Evolutionary conservation across 225 moss, liverwort and hornwort genomes (phyloP), one percentile per base, ranked within the genome.

Genomic region (Pseudoscleropodium purum): DNA sequence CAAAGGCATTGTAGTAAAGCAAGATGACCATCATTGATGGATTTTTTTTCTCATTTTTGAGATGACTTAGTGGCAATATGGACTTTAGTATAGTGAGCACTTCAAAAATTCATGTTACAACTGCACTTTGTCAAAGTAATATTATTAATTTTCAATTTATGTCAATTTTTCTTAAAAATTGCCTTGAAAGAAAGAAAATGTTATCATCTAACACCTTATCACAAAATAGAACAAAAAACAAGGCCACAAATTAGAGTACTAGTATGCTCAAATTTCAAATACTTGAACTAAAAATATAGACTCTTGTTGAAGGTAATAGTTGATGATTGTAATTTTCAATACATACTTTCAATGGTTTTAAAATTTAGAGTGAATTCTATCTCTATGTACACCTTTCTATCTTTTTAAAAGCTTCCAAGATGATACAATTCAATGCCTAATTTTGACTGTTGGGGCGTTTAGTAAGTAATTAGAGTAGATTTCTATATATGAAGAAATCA

Each of bases 141-240:
- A 75, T 49, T 19, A 49, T 31, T 51, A 21, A 20, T 51, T 33
- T 76, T 33, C 0, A 33, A 0, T 34, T 21, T 8, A 20, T 7
- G 34, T 34, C 4, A 20, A 7, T 1, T 49, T 18, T 33, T 49
- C 1, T 11, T 2, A 33, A 19, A 47, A 49, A 5, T 33, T 75
- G 12, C 33, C 20, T 49, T 30, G 1, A 74, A 47, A 34, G 21
- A 21, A 76, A 75, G 49, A 76, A 51, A 51, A 51, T 19, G 2
- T 13, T 34, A 21, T 51, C 4, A 49, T 12, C 1, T 0, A 0
- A 2, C 5, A 21, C 20, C 5, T 13, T 20, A 21, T 34, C 0
- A 51, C 8, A 8, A 51, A 76, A 19, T 21, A 0, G 0, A 0
- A 76, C 21, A 0, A 21, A 0, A 51, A 51, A 5, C 13, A 34